Conservation (phyloP, 441 rosid species). For the Mallotus repandus region DNA sequence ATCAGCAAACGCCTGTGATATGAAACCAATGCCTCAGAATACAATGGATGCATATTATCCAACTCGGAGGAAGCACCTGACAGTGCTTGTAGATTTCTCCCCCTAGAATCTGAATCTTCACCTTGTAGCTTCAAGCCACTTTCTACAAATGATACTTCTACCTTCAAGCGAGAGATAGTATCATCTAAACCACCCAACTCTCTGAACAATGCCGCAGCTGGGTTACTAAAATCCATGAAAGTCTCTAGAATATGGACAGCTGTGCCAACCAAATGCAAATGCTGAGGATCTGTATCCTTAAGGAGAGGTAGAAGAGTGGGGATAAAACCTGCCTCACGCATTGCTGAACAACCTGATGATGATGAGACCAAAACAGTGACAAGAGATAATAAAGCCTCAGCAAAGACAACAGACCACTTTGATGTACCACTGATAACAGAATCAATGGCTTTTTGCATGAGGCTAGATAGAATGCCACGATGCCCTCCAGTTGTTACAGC, state of each 20-base stretch:
- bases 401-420: constrained; percentile 80
- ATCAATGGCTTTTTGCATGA: constrained; percentile 90
- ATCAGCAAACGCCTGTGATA: constrained; percentile 71
- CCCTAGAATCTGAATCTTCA: constrained; percentile 52
- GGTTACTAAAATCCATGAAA: constrained; percentile 96
- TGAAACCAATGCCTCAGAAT: constrained; percentile 87
- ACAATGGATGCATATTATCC: constrained; percentile 59
- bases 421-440: constrained; percentile 69
- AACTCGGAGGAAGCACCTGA: constrained; percentile 47
- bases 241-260: constrained; percentile 91
- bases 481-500: constrained; percentile 94
- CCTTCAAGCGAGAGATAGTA: constrained; percentile 77
- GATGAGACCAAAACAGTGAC: constrained; percentile 91
- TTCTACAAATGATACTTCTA: constrained; percentile 76
- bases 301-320: constrained; percentile 93
- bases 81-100: constrained; percentile 37
- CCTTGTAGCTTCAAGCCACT: constrained; percentile 50
- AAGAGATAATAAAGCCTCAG: constrained; percentile 93
- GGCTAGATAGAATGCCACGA: constrained; percentile 89
- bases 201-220: constrained; percentile 91
- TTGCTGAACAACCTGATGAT: constrained; percentile 90
- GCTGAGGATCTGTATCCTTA: constrained; percentile 90
- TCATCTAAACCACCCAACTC: constrained; percentile 98
- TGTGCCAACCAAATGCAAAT: constrained; percentile 86
- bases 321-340: constrained; percentile 97